Evolutionary conservation across 2,329 filamentous ascomycete species (phyloP).

Genomic region (Dissoconium aciculare): DNA sequence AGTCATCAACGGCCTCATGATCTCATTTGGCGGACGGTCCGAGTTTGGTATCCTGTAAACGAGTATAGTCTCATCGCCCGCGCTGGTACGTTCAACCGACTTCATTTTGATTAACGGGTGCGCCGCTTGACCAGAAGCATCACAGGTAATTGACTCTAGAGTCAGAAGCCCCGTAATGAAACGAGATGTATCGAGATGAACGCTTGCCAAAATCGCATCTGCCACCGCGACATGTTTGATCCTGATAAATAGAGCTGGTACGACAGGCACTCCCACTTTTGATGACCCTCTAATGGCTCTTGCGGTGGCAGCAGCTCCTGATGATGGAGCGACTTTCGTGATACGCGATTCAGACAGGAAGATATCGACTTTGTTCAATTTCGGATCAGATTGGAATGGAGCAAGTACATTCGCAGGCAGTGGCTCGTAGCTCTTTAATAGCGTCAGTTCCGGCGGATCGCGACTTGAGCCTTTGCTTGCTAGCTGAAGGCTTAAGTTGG

Average conservation of each 20-base stretch:
- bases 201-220: constrained; percentile 15
- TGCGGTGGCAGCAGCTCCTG: constrained; percentile 42
- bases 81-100: no score
- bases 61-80: no score
- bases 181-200: constrained; percentile 20
- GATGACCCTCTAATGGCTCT: constrained; percentile 51
- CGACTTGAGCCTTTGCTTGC: constrained; percentile 19
- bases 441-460: constrained; percentile 43
- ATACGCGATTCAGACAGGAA: constrained; percentile 59
- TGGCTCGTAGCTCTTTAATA: constrained; percentile 53
- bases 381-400: constrained; percentile 51
- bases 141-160: no score
- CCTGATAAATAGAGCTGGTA: constrained; percentile 56
- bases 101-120: no score
- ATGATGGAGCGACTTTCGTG: constrained; percentile 56
- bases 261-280: constrained; percentile 47
- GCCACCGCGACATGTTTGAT: constrained; percentile 55
- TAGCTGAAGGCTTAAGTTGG: constrained; percentile 10
- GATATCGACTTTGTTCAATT: constrained; percentile 34
- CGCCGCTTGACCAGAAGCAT: no score
- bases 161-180: no score
- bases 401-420: constrained; percentile 64
- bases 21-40: no score
- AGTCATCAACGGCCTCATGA: no score
- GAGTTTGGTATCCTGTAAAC: no score